phyloP scores from a whole-genome alignment of 768 basidiomycete genomes.

The Kwoniella dejecticola region DNA sequence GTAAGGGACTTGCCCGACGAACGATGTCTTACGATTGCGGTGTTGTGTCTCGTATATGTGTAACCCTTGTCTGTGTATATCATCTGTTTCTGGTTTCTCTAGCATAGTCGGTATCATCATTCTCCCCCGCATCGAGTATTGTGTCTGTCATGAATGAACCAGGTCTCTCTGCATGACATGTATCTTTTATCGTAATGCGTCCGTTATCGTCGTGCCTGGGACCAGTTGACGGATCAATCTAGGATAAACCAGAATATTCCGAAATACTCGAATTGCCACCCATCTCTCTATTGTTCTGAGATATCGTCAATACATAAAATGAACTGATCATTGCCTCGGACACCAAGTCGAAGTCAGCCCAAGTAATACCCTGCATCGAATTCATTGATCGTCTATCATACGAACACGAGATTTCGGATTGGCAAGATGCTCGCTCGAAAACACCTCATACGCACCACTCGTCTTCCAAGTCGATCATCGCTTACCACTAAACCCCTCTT shows the following conservation, averaged over 20 bases:
- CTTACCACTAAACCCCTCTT: neutral
- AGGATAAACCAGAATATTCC: conserved; percentile 22
- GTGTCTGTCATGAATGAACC: neutral
- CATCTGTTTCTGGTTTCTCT: too few species aligned
- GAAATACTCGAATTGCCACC: conserved; percentile 18
- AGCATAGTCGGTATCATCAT: too few species aligned
- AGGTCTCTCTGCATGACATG: neutral
- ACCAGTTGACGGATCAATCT: neutral
- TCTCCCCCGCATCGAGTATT: too few species aligned
- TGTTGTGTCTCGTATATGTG: neutral
- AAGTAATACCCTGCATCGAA: too few species aligned
- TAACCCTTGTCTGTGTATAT: neutral
- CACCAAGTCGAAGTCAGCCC: too few species aligned
- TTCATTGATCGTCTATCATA: too few species aligned
- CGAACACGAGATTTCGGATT: too few species aligned
- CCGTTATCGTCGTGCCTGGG: neutral
- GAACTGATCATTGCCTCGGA: too few species aligned
- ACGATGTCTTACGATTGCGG: neutral
- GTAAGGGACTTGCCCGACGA: too few species aligned
- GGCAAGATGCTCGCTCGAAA: conserved; percentile 32
- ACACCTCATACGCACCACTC: conserved; percentile 31
- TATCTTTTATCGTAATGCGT: neutral
- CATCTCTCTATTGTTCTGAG: neutral
- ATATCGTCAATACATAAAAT: too few species aligned
- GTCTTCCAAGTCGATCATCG: conserved; percentile 13